A percentile compares a stretch with the other conserved stretches of the same genome.
Evolutionary conservation across 2,329 filamentous ascomycete species (phyloP).

Genomic region (Seiridium unicorne): DNA sequence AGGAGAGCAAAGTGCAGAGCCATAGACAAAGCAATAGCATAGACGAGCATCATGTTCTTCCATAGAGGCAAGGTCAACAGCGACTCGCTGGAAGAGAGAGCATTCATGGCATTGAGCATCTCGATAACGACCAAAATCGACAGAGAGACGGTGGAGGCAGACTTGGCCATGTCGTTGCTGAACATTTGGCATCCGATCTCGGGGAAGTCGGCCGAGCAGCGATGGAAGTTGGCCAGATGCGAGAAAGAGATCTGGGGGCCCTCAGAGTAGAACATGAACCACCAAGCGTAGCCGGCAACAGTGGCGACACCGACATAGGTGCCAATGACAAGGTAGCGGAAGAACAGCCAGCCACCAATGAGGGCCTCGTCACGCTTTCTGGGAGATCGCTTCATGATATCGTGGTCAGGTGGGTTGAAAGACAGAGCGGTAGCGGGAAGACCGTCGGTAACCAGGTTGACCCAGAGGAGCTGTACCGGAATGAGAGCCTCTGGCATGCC

Average conservation of each 20-base stretch:
- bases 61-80: slow-evolving; percentile 92
- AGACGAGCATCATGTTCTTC: slow-evolving; percentile 98
- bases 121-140: slow-evolving; percentile 95
- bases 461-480: slow-evolving; percentile 96
- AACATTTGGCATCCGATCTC: slow-evolving; percentile 95
- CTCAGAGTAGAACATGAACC: slow-evolving; percentile 93
- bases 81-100: slow-evolving; percentile 90
- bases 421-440: slow-evolving; percentile 93
- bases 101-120: slow-evolving; percentile 99
- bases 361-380: slow-evolving; percentile 90
- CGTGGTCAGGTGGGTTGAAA: slow-evolving; percentile 98
- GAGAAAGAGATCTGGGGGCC: slow-evolving; percentile 90
- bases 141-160: slow-evolving; percentile 89
- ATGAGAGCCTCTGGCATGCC: slow-evolving; percentile 98
- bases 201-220: slow-evolving; percentile 80
- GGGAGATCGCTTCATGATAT: slow-evolving; percentile 92
- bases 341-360: slow-evolving; percentile 94
- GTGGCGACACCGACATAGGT: slow-evolving; percentile 93
- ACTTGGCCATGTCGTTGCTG: slow-evolving; percentile 77
- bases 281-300: slow-evolving; percentile 98
- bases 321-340: slow-evolving; percentile 95
- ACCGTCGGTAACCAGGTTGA: slow-evolving; percentile 96
- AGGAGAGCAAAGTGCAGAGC: slow-evolving; percentile 89
- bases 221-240: slow-evolving; percentile 91
- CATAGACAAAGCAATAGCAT: slow-evolving; percentile 92